Base-by-base conservation (phyloP, 1,284 basidiomycete genomes). In the Hortiboletus rubellus region DNA sequence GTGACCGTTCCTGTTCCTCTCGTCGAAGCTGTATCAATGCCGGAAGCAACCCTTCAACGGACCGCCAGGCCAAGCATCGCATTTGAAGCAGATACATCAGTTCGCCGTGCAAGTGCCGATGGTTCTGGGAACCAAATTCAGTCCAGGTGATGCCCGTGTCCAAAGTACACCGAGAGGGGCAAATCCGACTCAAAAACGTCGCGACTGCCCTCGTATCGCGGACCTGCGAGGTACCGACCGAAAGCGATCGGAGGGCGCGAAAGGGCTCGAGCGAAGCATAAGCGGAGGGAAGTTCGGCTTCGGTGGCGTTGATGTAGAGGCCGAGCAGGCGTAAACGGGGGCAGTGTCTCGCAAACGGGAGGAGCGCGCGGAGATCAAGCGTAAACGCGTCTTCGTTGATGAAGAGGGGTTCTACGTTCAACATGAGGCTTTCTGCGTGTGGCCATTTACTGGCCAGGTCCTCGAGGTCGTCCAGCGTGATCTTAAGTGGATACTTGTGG, bases 281-380 rank as follows among this genome's bases (percentile, higher is more conserved):
- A 77, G 82, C 8, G 66, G 72, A 37, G 58, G 61, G 58, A 7
- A 59, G 59, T 0, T 54, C 53, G 6, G 37, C 44, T 3, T 42
- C 51, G 14, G 55, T 59, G n/a, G 66, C 61, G 58, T 80, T 65
- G 54, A 86, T 50, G 67, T 81, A 86, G 7, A 87, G 69, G 2
- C 81, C 81, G n/a, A 87, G 77, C 42, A 74, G 65, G 14, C 59
- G 71, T 7, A 87, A 68, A 8, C 77, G 76, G 0, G 79, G 81
- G 57, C 85, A 87, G 62, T 83, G 77, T 15, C 64, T 66, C 0
- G 83, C 82, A 64, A 87, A 81, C 2, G 79, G 77, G 6, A 81
- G 50, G 22, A 86, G 75, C 1, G 82, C 78, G 15, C 71, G 64
- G n/a, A 87, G 74, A 0, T 82, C 79, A 38, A 86, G 75, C 5